Evolutionary conservation across 1,284 basidiomycete genomes (phyloP), one percentile per base, ranked within the genome.

Genomic region (Tilletia indica): DNA sequence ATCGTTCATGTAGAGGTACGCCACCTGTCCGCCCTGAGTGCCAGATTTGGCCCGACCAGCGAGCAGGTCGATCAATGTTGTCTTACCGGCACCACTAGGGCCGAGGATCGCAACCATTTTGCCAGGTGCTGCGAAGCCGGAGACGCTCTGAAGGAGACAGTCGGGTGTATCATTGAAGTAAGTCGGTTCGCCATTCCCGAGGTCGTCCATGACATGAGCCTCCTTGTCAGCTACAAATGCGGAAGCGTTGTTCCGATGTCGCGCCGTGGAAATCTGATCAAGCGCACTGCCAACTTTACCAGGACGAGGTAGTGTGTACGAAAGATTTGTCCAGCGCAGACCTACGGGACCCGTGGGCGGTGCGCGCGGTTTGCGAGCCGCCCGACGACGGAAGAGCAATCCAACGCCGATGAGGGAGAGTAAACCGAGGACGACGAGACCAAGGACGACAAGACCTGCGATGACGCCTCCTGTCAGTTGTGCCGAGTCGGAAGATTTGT

Each of bases 81-180:
- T 78, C 70, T 81, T 81, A 42, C 79, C 79, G 5, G 79, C 79
- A 34, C 79, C 79, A 8, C 72, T 74, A 34, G 80, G 75, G 16
- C 80, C 80, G 0, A 81, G 76, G 16, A 81, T 71, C 19, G 77
- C 76, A 2, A 77, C 72, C 72, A 81, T 79, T 25, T 56, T 51
- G 3, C 80, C 80, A 0, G 80, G 76, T 1, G 74, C 71, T 47
- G 76, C 75, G 16, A 69, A 54, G 6, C 77, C 78, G 0, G 74
- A 74, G 38, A 80, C 73, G 34, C 39, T 38, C 19, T 47, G 69
- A 16, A 75, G 58, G 21, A 78, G 70, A 70, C 74, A 68, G 36
- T 19, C 48, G 3, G 42, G 34, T 3, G 42, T 2, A 36, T 9
- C 39, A 21, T 42, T 39, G 38, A 16, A 38, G 64, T 19, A 31